Evolutionary conservation across 306 rosid genomes (phyloP), one percentile per base, ranked within the genome.

Genomic region (Lathyrus tuberosus): DNA sequence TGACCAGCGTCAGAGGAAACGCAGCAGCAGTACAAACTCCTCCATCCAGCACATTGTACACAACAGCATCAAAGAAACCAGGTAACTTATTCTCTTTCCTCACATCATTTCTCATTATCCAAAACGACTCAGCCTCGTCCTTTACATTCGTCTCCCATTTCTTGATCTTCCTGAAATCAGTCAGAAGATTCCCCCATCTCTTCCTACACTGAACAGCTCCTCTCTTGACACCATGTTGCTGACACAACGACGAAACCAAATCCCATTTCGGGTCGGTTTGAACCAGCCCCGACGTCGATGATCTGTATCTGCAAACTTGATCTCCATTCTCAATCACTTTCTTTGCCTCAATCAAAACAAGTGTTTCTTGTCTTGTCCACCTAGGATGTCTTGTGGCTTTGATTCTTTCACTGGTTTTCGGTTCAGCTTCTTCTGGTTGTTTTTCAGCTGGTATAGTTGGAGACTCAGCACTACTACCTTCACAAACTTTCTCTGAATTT

Each of bases 91-190:
- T 81, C 4, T 78, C 88, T 43, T 70, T 81, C 79, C 83, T 64
- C 35, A 49, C 49, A 33, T 78, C 81, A 24, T 72, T 81, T 13
- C 83, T 81, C 88, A 81, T 84, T 49, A 75, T 31, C 88, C 88
- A 84, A 59, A 84, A 84, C 0, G 83, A 84, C 8, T 78, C 85
- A 12, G 49, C 15, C 42, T 78, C 81, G 0, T 63, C 77, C 52
- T 75, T 78, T 2, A 58, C 2, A 16, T 9, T 2, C 0, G 83
- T 22, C 24, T 84, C 85, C 83, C 85, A 84, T 61, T 69, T 84
- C 76, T 84, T 81, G 35, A 84, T 84, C 78, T 81, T 84, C 75
- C 77, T 78, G 81, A 49, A 84, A 11, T 84, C 88, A 49, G 83
- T 67, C 4, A 84, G 75, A 17, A 84, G 88, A 24, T 81, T 84